A percentile compares a stretch with the other conserved stretches of the same genome.
Conservation (phyloP, 495 filamentous ascomycete species). For the Glonium stellatum region DNA sequence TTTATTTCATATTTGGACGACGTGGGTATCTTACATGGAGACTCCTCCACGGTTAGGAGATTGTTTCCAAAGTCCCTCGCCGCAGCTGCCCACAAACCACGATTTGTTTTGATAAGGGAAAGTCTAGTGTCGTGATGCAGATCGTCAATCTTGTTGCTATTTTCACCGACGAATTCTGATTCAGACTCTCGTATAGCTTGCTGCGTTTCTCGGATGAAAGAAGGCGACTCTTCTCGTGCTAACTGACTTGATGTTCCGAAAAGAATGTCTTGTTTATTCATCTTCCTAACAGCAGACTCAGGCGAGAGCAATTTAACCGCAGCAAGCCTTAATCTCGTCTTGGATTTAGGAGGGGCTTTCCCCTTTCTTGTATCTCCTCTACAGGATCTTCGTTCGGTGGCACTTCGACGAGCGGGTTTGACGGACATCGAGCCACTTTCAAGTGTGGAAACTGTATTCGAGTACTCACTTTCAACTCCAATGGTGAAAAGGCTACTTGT, state of each 20-base stretch:
- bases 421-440: neutral
- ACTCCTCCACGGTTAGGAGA: neutral
- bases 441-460: neutral
- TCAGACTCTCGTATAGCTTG: conserved; percentile 60
- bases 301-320: conserved; percentile 63
- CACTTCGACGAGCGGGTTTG: conserved; percentile 9
- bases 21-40: neutral
- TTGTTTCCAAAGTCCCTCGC: conserved; percentile 22
- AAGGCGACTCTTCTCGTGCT: conserved; percentile 65
- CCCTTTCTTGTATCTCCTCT: conserved; percentile 19
- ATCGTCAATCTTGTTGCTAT: conserved; percentile 6
- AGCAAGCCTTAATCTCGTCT: conserved; percentile 41
- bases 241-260: conserved; percentile 94
- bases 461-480: conserved; percentile 10
- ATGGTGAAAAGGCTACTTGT: conserved; percentile 27
- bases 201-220: conserved; percentile 60
- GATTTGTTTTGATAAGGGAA: neutral
- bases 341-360: conserved; percentile 36
- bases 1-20: neutral
- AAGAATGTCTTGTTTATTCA: conserved; percentile 71
- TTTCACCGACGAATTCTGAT: neutral
- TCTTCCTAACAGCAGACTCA: conserved; percentile 56
- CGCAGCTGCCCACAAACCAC: conserved; percentile 20
- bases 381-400: conserved; percentile 16
- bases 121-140: conserved; percentile 9